Evolutionary conservation across 176 grass and related monocot genomes (phyloP).

Genomic region (Typha latifolia): DNA sequence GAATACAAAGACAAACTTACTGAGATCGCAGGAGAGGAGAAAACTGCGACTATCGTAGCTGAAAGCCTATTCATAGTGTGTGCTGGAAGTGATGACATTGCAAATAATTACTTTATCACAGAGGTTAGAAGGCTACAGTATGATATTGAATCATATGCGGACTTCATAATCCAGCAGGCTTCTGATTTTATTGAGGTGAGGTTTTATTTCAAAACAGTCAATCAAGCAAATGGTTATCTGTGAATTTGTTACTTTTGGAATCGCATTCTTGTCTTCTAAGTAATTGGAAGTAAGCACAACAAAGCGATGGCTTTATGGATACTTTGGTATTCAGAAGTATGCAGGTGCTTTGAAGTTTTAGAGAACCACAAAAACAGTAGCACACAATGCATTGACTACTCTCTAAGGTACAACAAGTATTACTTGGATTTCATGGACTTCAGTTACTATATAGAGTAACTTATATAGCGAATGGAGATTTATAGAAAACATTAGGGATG

Average conservation of each 20-base stretch:
- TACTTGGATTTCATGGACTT: neutral
- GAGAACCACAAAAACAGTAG: too few species aligned
- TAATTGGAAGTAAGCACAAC: neutral
- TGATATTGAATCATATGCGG: slow-evolving; percentile 27
- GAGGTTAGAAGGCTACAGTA: slow-evolving; percentile 20
- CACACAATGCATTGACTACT: too few species aligned
- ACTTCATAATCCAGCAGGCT: slow-evolving; percentile 20
- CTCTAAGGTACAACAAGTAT: too few species aligned
- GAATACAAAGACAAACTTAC: slow-evolving; percentile 42
- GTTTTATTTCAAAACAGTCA: too few species aligned
- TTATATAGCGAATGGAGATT: neutral
- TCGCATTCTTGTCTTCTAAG: too few species aligned
- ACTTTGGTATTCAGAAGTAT: neutral
- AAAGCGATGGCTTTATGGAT: neutral
- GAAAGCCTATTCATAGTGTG: slow-evolving; percentile 26
- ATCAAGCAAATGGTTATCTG: neutral
- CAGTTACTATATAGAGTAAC: neutral
- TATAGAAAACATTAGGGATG: neutral
- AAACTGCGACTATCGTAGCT: slow-evolving; percentile 17
- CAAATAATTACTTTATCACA: slow-evolving; percentile 29
- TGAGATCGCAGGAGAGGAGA: slow-evolving; percentile 8
- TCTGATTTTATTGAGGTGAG: slow-evolving; percentile 30
- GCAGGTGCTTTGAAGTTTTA: neutral
- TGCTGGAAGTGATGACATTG: slow-evolving; percentile 32
- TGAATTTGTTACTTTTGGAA: too few species aligned